Evolutionary conservation across 1,139 yeast genomes (phyloP).

Genomic region (Nakaseomyces glabratus): DNA sequence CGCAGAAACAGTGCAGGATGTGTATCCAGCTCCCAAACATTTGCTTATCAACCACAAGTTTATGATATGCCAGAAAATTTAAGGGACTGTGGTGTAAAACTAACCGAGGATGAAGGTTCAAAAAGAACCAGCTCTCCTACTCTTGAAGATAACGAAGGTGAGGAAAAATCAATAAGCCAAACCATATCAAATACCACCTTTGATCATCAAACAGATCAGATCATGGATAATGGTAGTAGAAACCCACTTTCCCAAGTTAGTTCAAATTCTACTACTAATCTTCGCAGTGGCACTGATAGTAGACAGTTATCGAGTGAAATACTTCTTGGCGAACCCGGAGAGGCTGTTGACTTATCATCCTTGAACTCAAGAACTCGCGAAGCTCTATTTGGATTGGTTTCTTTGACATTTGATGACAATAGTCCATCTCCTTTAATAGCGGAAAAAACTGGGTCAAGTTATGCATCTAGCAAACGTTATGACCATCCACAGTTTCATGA

Average conservation of each 20-base stretch:
- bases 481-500: not conserved
- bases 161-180: too few relatives aligned
- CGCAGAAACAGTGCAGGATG: constrained; percentile 6
- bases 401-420: constrained; percentile 1
- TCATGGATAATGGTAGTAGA: not conserved
- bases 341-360: constrained; percentile 20
- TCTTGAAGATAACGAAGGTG: constrained; percentile 8
- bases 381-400: not conserved
- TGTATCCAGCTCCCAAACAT: constrained; percentile 14
- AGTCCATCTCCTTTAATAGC: constrained; percentile 2
- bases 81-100: too few relatives aligned
- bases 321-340: constrained; percentile 28
- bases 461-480: constrained; percentile 4
- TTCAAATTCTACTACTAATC: constrained; percentile 2
- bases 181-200: constrained; percentile 6
- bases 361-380: constrained; percentile 4
- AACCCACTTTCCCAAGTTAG: constrained; percentile 5
- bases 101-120: constrained; percentile 9
- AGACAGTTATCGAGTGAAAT: constrained; percentile 18
- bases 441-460: constrained; percentile 1
- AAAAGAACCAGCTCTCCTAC: constrained; percentile 7
- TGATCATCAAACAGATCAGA: constrained; percentile 1
- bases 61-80: constrained; percentile 29
- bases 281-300: not conserved
- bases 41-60: constrained; percentile 30